A percentile compares a stretch with the other conserved stretches of the same genome.
phyloP scores from a whole-genome alignment of 345 rosid genomes.

The Arabidopsis arenosa region DNA sequence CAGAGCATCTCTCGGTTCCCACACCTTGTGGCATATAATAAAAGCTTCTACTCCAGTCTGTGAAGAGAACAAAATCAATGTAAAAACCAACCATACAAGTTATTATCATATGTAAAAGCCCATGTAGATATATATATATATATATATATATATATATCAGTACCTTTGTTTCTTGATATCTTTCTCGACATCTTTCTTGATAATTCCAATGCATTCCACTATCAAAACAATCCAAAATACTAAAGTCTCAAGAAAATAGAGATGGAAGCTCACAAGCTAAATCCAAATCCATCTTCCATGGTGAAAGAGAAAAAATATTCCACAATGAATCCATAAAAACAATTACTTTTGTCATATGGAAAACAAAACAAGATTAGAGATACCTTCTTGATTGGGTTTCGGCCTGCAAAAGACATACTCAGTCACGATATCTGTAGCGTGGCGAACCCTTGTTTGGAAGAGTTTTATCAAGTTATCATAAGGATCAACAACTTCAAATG shows the following conservation, averaged over 20 bases:
- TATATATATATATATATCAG: neutral
- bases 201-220: constrained; percentile 8
- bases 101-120: no score
- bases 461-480: no score
- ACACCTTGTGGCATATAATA: no score
- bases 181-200: neutral
- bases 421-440: neutral
- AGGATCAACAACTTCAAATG: no score
- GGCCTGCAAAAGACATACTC: neutral
- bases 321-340: no score
- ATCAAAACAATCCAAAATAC: neutral
- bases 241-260: neutral
- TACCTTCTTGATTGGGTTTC: neutral
- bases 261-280: neutral
- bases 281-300: neutral
- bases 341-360: no score
- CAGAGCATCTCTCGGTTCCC: no score
- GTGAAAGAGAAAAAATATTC: neutral
- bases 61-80: no score
- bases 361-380: neutral
- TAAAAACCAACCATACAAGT: neutral
- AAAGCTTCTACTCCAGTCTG: no score
- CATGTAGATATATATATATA: neutral
- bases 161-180: neutral
- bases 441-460: neutral